phyloP scores from a whole-genome alignment of 805 yeast species.

The Candida anglica region DNA sequence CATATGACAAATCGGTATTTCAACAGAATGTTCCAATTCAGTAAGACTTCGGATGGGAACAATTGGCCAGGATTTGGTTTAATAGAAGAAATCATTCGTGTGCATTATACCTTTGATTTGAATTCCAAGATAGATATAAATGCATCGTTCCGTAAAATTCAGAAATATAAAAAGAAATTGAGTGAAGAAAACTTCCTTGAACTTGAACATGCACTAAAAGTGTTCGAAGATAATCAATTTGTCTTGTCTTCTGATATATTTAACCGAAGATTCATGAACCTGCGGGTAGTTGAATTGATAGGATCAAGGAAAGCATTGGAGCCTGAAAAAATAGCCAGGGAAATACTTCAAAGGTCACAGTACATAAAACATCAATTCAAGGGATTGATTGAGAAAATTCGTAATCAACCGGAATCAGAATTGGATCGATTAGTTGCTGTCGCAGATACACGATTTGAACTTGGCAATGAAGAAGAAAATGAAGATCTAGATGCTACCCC shows the following conservation, averaged over 20 bases:
- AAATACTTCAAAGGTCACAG: conserved; percentile 4
- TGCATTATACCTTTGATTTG: conserved; percentile 16
- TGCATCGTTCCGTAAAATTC: conserved; percentile 10
- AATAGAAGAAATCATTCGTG: conserved; percentile 17
- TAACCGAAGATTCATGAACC: conserved; percentile 10
- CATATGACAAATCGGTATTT: conserved; percentile 31
- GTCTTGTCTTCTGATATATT: conserved; percentile 8
- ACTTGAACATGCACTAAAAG: conserved; percentile 4
- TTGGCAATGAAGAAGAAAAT: background rate
- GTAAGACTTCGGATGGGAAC: conserved; percentile 1
- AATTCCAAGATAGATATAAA: conserved; percentile 11
- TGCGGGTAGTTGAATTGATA: conserved; percentile 6
- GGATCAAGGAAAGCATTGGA: conserved; percentile 4
- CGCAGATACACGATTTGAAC: conserved; percentile 3
- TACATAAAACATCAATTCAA: conserved; percentile 1
- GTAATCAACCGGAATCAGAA: background rate
- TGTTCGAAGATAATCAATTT: conserved; percentile 5
- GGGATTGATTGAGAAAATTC: background rate
- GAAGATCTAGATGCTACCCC: background rate
- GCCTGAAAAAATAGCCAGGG: conserved; percentile 2
- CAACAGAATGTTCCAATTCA: conserved; percentile 19
- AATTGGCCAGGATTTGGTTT: conserved; percentile 17
- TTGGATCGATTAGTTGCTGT: conserved; percentile 2
- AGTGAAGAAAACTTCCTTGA: conserved; percentile 4
- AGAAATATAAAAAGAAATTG: conserved; percentile 8